Percentiles rank a stretch among this genome's conserved stretches.
Conservation (phyloP, 2,329 filamentous ascomycete species). For the Pestalotiopsis sp. region DNA sequence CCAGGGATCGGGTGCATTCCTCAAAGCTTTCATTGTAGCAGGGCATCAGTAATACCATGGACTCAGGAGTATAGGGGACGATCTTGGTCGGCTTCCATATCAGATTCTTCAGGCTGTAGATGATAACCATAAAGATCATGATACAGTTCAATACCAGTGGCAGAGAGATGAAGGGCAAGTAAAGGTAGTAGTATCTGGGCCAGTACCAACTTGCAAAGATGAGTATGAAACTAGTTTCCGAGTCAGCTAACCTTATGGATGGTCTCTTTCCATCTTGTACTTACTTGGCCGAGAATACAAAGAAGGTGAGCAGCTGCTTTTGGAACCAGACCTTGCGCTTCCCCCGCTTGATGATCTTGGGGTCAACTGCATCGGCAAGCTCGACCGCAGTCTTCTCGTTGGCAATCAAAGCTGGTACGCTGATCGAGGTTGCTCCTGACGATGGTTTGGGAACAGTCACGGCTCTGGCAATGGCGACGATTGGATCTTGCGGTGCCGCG, state of each 20-base stretch:
- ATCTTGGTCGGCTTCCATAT: slow-evolving; percentile 31
- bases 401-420: slow-evolving; percentile 15
- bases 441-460: background rate
- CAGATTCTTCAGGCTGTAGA: slow-evolving; percentile 32
- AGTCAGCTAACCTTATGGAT: slow-evolving; percentile 12
- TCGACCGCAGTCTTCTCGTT: slow-evolving; percentile 18
- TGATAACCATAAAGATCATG: slow-evolving; percentile 43
- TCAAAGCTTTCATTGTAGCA: slow-evolving; percentile 52
- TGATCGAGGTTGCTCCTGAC: background rate
- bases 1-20: slow-evolving; percentile 45
- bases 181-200: slow-evolving; percentile 45
- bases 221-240: slow-evolving; percentile 19
- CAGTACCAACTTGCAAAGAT: slow-evolving; percentile 38
- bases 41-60: slow-evolving; percentile 47
- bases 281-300: slow-evolving; percentile 21
- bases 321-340: slow-evolving; percentile 21
- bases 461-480: background rate
- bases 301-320: slow-evolving; percentile 18
- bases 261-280: background rate
- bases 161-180: slow-evolving; percentile 48
- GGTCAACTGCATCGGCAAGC: slow-evolving; percentile 17
- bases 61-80: slow-evolving; percentile 37
- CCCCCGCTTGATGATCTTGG: slow-evolving; percentile 19
- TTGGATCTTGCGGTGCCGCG: background rate
- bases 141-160: slow-evolving; percentile 42